A percentile compares a stretch with the other conserved stretches of the same genome.
Conservation (phyloP, 345 rosid species). For the Mallotus nudiflorus region DNA sequence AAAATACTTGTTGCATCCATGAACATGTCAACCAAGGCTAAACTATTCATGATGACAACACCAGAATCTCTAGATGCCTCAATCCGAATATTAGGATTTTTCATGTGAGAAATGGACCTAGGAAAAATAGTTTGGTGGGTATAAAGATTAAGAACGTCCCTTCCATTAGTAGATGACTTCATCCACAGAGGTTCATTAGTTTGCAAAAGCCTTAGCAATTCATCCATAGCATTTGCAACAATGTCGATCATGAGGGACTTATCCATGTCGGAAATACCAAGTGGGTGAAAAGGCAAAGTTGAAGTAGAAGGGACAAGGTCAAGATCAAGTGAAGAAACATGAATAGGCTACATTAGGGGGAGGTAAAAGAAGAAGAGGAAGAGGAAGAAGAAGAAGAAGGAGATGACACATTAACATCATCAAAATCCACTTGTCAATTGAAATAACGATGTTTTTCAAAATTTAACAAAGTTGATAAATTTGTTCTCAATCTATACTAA, state of each 20-base stretch:
- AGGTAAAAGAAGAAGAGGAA: too few relatives aligned
- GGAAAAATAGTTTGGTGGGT: constrained; percentile 69
- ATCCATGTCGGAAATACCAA: constrained; percentile 74
- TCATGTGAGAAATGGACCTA: constrained; percentile 53
- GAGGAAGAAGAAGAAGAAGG: too few relatives aligned
- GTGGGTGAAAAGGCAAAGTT: constrained; percentile 54
- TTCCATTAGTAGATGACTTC: constrained; percentile 47
- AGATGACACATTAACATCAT: too few relatives aligned
- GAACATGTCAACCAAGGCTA: constrained; percentile 83
- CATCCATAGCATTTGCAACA: constrained; percentile 78
- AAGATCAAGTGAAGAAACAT: constrained; percentile 75
- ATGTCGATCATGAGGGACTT: constrained; percentile 77
- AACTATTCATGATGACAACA: constrained; percentile 86
- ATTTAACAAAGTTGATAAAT: too few relatives aligned
- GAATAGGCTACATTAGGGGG: constrained; percentile 75
- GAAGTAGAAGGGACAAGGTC: constrained; percentile 62
- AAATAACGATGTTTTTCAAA: too few relatives aligned
- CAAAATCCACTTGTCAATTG: too few relatives aligned
- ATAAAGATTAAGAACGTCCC: constrained; percentile 71
- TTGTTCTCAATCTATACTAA: too few relatives aligned
- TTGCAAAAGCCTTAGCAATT: constrained; percentile 76
- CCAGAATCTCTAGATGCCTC: constrained; percentile 92
- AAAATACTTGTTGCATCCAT: constrained; percentile 88
- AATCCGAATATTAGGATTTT: constrained; percentile 58
- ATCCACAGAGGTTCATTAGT: constrained; percentile 83